phyloP scores from a whole-genome alignment of 768 basidiomycete species.

The Sarcomyxa edulis region DNA sequence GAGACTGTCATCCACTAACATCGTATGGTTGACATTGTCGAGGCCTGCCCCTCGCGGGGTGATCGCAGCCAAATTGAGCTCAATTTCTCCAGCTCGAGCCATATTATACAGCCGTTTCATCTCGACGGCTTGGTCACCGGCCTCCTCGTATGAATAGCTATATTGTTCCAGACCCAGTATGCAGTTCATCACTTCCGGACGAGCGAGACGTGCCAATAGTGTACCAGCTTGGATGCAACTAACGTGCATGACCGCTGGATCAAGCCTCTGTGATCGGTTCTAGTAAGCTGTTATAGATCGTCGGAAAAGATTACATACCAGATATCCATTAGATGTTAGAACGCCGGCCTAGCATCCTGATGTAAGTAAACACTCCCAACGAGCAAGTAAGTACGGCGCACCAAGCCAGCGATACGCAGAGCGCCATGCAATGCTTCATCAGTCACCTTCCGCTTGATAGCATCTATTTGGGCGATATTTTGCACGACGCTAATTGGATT shows the following conservation, averaged over 20 bases:
- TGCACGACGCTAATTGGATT: constrained; percentile 25
- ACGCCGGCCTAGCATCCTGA: constrained; percentile 57
- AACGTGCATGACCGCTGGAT: constrained; percentile 87
- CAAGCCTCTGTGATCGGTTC: constrained; percentile 49
- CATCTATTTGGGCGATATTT: constrained; percentile 50
- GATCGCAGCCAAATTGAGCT: too few species aligned
- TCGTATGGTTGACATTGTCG: too few species aligned
- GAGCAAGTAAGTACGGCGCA: constrained; percentile 27
- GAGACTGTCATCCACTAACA: too few species aligned
- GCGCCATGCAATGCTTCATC: constrained; percentile 86
- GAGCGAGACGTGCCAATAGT: constrained; percentile 75
- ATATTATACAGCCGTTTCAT: constrained; percentile 48
- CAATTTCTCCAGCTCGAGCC: constrained; percentile 8
- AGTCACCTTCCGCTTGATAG: constrained; percentile 60
- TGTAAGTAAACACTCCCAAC: background rate
- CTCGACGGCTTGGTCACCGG: constrained; percentile 69
- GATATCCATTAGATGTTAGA: constrained; percentile 80
- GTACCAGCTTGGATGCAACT: constrained; percentile 81
- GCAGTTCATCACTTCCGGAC: constrained; percentile 79
- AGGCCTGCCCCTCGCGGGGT: too few species aligned
- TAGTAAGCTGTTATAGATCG: too few species aligned
- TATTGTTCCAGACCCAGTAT: constrained; percentile 86
- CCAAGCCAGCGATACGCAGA: constrained; percentile 83
- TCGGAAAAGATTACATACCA: constrained; percentile 35
- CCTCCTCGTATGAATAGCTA: constrained; percentile 82